Base-by-base conservation (phyloP, 768 basidiomycete genomes). In the Lyophyllum semitale region DNA sequence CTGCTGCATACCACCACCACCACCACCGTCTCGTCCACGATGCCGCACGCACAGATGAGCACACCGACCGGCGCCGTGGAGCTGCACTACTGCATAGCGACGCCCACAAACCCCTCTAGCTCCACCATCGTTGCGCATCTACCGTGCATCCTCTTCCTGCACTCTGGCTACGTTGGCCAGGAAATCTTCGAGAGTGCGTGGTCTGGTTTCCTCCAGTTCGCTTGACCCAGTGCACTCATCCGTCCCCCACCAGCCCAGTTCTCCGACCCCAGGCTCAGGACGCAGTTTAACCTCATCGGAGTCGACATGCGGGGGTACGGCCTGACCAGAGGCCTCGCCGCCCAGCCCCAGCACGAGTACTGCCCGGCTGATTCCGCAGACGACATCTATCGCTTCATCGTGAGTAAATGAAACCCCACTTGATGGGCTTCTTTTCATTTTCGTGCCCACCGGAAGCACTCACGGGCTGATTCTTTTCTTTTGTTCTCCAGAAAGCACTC, bases 261-360 rank as follows among this genome's bases (percentile, higher is more conserved):
- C 48, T 57, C 49, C 15, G 68, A 71, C 50, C 58, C 66, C 9
- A 57, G 38, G 17, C 62, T 70, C 4, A 50, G 68, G 26, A 40
- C 57, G 29, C 59, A 47, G 11, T 70, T 69, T 58, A 71, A 70
- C 56, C 63, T 71, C 9, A 63, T 71, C 12, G 64, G 64, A 1
- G 53, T 71, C 17, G 68, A 70, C 50, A 60, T 67, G 54, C 57
- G 63, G 32, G 62, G 53, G 15, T 65, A 65, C 51, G 70, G 70
- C n/a, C 42, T 50, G 8, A 64, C 68, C 9, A 54, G 41, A 35
- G 70, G 68, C 2, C 41, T 30, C 4, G 62, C 68, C 4, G 35
- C 8, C 17, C 59, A 58, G 32, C 35, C 8, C 17, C 59, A 58
- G 32, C 35, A 59, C 2, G 51, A 52, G 0, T 68, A 68, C 44